Evolutionary conservation across 2,329 filamentous ascomycete genomes (phyloP).

Genomic region (Colletotrichum caudatum): DNA sequence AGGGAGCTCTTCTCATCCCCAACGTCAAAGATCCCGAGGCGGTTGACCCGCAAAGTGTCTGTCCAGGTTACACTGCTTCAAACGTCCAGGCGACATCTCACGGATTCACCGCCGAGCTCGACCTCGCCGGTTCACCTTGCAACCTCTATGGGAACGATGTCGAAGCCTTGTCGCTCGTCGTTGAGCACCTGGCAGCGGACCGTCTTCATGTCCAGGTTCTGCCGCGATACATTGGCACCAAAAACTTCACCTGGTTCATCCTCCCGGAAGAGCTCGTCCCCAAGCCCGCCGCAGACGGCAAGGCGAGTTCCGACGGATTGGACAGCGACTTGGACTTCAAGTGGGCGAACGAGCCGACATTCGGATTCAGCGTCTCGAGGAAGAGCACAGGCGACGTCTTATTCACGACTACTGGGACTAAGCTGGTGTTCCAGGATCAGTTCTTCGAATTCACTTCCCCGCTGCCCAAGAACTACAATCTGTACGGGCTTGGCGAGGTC

Average conservation of each 20-base stretch:
- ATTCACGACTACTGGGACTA: slow-evolving; percentile 73
- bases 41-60: slow-evolving; percentile 54
- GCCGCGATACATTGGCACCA: slow-evolving; percentile 70
- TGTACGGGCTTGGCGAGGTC: slow-evolving; percentile 80
- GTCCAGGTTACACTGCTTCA: slow-evolving; percentile 76
- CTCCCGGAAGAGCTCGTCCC: slow-evolving; percentile 73
- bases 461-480: slow-evolving; percentile 77
- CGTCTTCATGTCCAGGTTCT: slow-evolving; percentile 78
- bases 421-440: slow-evolving; percentile 80
- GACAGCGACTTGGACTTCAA: slow-evolving; percentile 66
- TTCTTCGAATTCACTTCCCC: slow-evolving; percentile 79
- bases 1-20: slow-evolving; percentile 33
- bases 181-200: slow-evolving; percentile 75
- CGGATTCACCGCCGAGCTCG: slow-evolving; percentile 76
- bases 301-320: slow-evolving; percentile 48
- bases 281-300: slow-evolving; percentile 55
- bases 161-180: slow-evolving; percentile 71
- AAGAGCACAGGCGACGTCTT: slow-evolving; percentile 72
- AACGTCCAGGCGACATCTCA: slow-evolving; percentile 65
- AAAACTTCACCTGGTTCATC: slow-evolving; percentile 75
- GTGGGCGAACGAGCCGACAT: slow-evolving; percentile 67
- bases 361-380: slow-evolving; percentile 74
- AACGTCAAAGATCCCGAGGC: slow-evolving; percentile 35
- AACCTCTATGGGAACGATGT: slow-evolving; percentile 85
- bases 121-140: slow-evolving; percentile 76